These are phyloP conservation scores for Fraxinus sp. DNA, from an alignment of 305 asterid species.

Conservation along the genomic window DNA sequence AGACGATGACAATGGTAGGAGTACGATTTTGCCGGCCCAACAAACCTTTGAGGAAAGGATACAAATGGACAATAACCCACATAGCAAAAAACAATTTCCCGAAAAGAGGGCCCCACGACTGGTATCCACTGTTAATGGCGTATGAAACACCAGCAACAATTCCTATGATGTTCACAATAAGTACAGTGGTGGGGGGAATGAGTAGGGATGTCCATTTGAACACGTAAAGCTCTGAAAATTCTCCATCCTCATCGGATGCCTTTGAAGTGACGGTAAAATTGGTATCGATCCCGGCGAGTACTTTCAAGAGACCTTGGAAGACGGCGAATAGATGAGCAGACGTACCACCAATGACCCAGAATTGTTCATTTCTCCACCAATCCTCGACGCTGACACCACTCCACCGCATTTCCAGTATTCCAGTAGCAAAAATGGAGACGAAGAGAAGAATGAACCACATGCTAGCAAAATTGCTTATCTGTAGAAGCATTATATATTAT, in stretches of 20 bases:
- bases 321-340: conserved; percentile 72
- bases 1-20: conserved; percentile 63
- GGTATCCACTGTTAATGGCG: conserved; percentile 65
- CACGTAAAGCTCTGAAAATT: conserved; percentile 50
- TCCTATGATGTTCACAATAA: conserved; percentile 55
- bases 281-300: conserved; percentile 63
- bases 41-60: conserved; percentile 65
- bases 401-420: conserved; percentile 68
- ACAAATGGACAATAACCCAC: conserved; percentile 65
- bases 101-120: conserved; percentile 66
- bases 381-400: conserved; percentile 64
- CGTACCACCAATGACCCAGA: conserved; percentile 72
- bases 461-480: conserved; percentile 63
- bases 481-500: conserved; percentile 17
- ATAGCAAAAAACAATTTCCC: conserved; percentile 57
- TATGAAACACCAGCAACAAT: conserved; percentile 62
- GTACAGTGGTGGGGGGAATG: conserved; percentile 67
- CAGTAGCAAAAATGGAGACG: conserved; percentile 59
- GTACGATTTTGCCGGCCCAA: conserved; percentile 60
- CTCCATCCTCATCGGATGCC: conserved; percentile 65
- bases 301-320: conserved; percentile 67
- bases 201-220: conserved; percentile 71
- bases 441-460: conserved; percentile 69
- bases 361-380: conserved; percentile 77
- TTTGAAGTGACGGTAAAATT: conserved; percentile 66